Percentiles rank a stretch among this genome's conserved stretches.
phyloP scores from a whole-genome alignment of 2,329 filamentous ascomycete species.

The Purpureocillium lavendulum region DNA sequence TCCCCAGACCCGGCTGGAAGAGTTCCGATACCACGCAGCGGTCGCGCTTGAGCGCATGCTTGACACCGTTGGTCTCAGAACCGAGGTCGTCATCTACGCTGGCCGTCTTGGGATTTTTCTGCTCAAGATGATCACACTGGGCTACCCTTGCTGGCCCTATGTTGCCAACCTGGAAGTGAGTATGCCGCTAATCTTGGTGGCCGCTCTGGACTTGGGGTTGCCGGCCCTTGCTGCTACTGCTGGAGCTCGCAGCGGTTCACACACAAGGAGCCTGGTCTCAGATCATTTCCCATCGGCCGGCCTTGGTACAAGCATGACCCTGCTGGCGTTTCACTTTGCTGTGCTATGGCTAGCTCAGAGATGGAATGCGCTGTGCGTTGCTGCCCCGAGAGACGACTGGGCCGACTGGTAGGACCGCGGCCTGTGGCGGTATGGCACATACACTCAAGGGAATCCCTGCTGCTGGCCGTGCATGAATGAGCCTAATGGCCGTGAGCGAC shows the following conservation, averaged over 20 bases:
- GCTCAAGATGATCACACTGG: constrained; percentile 57
- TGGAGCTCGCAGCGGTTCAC: constrained; percentile 2
- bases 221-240: constrained; percentile 13
- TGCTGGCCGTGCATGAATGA: no score
- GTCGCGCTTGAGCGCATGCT: constrained; percentile 25
- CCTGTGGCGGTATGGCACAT: neutral
- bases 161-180: constrained; percentile 56
- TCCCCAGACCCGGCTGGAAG: constrained; percentile 26
- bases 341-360: constrained; percentile 24
- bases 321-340: constrained; percentile 24
- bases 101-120: constrained; percentile 55
- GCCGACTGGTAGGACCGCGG: constrained; percentile 15
- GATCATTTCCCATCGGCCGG: constrained; percentile 16
- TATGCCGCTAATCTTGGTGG: constrained; percentile 60
- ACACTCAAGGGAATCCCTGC: neutral
- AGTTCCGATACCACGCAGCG: constrained; percentile 22
- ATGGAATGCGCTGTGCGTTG: constrained; percentile 24
- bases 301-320: constrained; percentile 19
- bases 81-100: constrained; percentile 22
- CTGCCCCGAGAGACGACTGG: constrained; percentile 18
- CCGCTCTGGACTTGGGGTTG: constrained; percentile 54
- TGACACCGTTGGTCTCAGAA: constrained; percentile 14
- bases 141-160: constrained; percentile 63
- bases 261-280: constrained; percentile 4
- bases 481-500: no score